Evolutionary conservation across 1,284 basidiomycete species (phyloP).

Genomic region (Sporisorium iseilematis-ciliati): DNA sequence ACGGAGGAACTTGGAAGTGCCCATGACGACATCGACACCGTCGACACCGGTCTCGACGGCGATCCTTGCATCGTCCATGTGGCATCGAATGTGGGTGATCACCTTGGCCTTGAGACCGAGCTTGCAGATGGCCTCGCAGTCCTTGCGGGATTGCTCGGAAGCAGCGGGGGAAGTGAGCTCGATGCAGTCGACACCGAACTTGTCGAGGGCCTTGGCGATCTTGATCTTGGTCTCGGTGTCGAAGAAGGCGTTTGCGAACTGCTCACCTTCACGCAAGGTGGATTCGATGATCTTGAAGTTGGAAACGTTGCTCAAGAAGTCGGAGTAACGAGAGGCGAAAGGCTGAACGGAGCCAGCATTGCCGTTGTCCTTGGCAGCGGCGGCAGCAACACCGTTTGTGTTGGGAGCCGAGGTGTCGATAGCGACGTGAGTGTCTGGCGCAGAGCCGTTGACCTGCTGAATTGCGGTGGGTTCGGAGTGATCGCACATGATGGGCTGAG

Average conservation of each 20-base stretch:
- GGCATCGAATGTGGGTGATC: constrained; percentile 98
- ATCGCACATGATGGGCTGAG: constrained; percentile 54
- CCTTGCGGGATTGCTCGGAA: constrained; percentile 91
- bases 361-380: constrained; percentile 41
- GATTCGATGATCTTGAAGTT: constrained; percentile 87
- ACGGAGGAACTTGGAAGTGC: constrained; percentile 97
- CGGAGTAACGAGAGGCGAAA: constrained; percentile 59
- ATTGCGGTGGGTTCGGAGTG: constrained; percentile 48
- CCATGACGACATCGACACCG: constrained; percentile 99
- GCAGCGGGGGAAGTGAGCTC: constrained; percentile 98
- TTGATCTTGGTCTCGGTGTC: constrained; percentile 99
- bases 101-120: constrained; percentile 97
- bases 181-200: constrained; percentile 94
- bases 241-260: constrained; percentile 99
- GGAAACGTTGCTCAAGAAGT: constrained; percentile 69
- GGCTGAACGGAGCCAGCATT: constrained; percentile 53
- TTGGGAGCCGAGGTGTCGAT: constrained; percentile 56
- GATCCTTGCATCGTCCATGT: constrained; percentile 99
- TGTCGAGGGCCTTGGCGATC: constrained; percentile 82
- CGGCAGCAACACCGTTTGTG: constrained; percentile 22
- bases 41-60: constrained; percentile 98
- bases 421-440: constrained; percentile 61
- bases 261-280: constrained; percentile 94
- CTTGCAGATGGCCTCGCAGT: constrained; percentile 99
- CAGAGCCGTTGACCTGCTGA: constrained; percentile 59